Evolutionary conservation across 2,329 filamentous ascomycete species (phyloP).

Genomic region (Phaeosphaeria sp.): DNA sequence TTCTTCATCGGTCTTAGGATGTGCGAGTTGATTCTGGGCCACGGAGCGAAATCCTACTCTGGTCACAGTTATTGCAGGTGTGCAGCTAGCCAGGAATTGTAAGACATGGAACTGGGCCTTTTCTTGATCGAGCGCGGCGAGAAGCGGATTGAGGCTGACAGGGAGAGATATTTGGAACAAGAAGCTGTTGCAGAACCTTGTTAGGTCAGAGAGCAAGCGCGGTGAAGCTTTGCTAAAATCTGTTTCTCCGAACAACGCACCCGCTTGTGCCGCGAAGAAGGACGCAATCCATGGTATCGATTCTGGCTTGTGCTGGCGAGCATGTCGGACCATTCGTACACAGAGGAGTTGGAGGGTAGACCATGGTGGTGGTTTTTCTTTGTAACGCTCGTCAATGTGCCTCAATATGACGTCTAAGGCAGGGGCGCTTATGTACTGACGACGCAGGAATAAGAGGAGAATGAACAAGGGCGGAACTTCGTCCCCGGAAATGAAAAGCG

Average conservation of each 20-base stretch:
- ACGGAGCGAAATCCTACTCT: conserved; percentile 64
- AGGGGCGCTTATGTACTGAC: conserved; percentile 27
- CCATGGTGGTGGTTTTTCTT: conserved; percentile 28
- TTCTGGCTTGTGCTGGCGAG: conserved; percentile 38
- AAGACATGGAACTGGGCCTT: conserved; percentile 64
- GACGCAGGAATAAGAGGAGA: conserved; percentile 39
- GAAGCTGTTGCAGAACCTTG: conserved; percentile 56
- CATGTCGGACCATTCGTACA: conserved; percentile 39
- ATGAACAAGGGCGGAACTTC: conserved; percentile 38
- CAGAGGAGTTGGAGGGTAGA: conserved; percentile 27
- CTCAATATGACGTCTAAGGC: conserved; percentile 33
- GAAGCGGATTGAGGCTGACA: conserved; percentile 56
- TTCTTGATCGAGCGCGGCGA: conserved; percentile 58
- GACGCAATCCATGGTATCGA: conserved; percentile 39
- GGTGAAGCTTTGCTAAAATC: conserved; percentile 1
- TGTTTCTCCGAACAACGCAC: conserved; percentile 17
- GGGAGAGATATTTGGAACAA: conserved; percentile 58
- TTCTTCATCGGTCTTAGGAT: conserved; percentile 62
- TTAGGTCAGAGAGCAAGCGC: conserved; percentile 29
- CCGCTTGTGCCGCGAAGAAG: conserved; percentile 32
- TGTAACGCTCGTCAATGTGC: conserved; percentile 27
- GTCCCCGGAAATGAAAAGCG: conserved; percentile 19
- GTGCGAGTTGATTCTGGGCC: conserved; percentile 62
- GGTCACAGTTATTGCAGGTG: conserved; percentile 63
- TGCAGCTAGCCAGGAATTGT: conserved; percentile 61